Base-by-base conservation (phyloP, 805 yeast genomes). In the Yarrowia sp. region DNA sequence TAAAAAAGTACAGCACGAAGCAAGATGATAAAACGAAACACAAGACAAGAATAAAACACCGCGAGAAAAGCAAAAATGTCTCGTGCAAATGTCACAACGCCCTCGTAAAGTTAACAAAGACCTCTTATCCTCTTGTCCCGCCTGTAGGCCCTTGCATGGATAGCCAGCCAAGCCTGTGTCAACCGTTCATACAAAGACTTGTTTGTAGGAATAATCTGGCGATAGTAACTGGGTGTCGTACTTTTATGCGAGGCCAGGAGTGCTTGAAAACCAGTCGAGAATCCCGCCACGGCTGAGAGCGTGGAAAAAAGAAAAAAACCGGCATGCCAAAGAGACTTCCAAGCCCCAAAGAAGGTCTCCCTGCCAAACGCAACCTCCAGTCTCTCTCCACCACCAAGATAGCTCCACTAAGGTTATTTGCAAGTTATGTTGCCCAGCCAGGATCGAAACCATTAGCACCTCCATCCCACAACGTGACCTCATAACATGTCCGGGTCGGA, bases 401-500 rank as follows among this genome's bases (percentile, higher is more conserved):
- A 14, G 17, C 30, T 1, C n/a, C 33, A 44, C 51, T 44, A 44
- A 44, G 51, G 48, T 41, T 41, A 41, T 41, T 41, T 22, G 30
- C 17, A 40, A n/a, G 28, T 8, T 24, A 24, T 24, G 30, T 22
- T 41, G 48, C 26, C 46, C 46, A 12, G 16, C 44, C 11, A 40
- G 46, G 19, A 22, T 41, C 28, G 19, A 24, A 41, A 41, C 28
- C 48, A 24, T n/a, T 43, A 9, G 33, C 30, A 43, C 48, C 30
- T 6, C 14, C 49, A 11, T 14, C 30, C 16, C 22, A 3, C 21
- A 46, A 28, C 52, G 52, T 33, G 36, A 46, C 36, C n/a, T 4
- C 36, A 46, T 36, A 48, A 30, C 54, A 51, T 51, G 58, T 51
- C 58, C 58, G 58, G 58, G 58, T 54, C 61, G 61, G 61, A 54